Evolutionary conservation across 1,284 basidiomycete species (phyloP).

Genomic region (Ustilago nuda): DNA sequence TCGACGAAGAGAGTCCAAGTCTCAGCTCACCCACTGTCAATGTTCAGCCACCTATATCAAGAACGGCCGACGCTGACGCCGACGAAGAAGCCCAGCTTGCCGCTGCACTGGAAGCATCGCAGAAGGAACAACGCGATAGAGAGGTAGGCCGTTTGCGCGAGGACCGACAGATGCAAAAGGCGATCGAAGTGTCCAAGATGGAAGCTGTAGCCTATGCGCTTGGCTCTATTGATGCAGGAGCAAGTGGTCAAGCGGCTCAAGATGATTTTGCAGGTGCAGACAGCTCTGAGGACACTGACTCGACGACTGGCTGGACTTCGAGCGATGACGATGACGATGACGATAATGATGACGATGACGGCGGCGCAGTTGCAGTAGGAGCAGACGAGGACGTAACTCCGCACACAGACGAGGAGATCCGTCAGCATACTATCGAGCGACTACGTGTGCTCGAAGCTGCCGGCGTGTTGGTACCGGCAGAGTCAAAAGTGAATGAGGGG

Average conservation of each 20-base stretch:
- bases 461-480: conserved; percentile 77
- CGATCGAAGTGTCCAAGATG: conserved; percentile 51
- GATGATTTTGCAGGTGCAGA: conserved; percentile 46
- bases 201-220: conserved; percentile 47
- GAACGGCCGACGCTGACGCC: conserved; percentile 4
- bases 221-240: conserved; percentile 25
- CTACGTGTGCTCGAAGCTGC: conserved; percentile 86
- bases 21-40: conserved; percentile 22
- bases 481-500: conserved; percentile 3
- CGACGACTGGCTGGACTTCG: conserved; percentile 72
- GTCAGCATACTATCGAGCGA: conserved; percentile 80
- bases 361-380: conserved; percentile 47
- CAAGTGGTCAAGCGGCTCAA: background rate
- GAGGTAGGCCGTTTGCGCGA: conserved; percentile 41
- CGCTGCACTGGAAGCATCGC: conserved; percentile 35
- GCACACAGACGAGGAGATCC: conserved; percentile 73
- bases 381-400: conserved; percentile 38
- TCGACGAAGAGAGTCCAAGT: conserved; percentile 31
- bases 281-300: conserved; percentile 65
- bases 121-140: conserved; percentile 20
- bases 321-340: conserved; percentile 72
- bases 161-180: conserved; percentile 41
- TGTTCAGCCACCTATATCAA: conserved; percentile 41
- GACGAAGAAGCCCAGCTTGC: conserved; percentile 41
- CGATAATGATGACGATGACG: conserved; percentile 70